A percentile compares a stretch with the other conserved stretches of the same genome.
phyloP scores from a whole-genome alignment of 257 asterid genomes.

The Solanum pimpinellifolium region DNA sequence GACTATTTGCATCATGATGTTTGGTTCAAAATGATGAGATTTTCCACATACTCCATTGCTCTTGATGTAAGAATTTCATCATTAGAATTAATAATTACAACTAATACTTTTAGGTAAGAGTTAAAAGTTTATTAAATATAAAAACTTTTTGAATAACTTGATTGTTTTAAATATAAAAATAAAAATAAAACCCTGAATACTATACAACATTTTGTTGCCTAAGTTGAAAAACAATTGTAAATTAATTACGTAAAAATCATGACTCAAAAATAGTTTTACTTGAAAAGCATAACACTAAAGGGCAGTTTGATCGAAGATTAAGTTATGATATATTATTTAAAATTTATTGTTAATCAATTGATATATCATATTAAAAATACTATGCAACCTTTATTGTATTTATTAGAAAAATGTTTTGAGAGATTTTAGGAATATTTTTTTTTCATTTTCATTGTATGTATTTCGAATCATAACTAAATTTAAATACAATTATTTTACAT shows the following conservation, averaged over 20 bases:
- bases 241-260: neutral
- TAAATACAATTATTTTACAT: too few relatives aligned
- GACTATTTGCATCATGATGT: neutral
- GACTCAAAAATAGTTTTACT: neutral
- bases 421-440: too few relatives aligned
- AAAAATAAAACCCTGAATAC: neutral
- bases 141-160: neutral
- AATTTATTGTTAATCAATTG: too few relatives aligned
- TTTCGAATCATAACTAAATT: too few relatives aligned
- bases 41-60: neutral
- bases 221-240: neutral
- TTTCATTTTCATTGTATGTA: too few relatives aligned
- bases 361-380: too few relatives aligned
- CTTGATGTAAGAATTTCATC: neutral
- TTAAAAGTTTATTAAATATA: neutral
- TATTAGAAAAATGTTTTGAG: too few relatives aligned
- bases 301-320: too few relatives aligned
- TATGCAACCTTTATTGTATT: too few relatives aligned
- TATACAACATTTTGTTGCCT: neutral
- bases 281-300: neutral
- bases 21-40: neutral
- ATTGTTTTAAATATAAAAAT: neutral
- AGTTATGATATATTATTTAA: too few relatives aligned
- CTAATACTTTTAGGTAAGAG: neutral
- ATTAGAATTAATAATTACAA: neutral